phyloP scores from a whole-genome alignment of 2,329 filamentous ascomycete species.

The Colletotrichum abscissum region DNA sequence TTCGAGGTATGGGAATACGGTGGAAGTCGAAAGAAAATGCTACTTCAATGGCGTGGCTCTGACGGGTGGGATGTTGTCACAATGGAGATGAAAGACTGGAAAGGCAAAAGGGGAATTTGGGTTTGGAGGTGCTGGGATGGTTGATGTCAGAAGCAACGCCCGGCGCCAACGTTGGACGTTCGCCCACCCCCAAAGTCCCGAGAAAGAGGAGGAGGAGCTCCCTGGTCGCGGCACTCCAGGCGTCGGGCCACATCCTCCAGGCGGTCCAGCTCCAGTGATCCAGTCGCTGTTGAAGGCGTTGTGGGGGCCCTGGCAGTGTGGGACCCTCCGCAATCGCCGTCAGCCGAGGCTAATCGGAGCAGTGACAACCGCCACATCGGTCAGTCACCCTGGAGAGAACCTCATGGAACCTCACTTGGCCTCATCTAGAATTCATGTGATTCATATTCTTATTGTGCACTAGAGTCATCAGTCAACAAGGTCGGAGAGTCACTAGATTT shows the following conservation, averaged over 20 bases:
- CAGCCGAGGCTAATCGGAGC: constrained; percentile 31
- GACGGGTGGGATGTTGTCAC: neutral
- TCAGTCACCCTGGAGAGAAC: constrained; percentile 8
- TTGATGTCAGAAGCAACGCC: constrained; percentile 27
- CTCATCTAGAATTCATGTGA: neutral
- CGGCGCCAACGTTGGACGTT: neutral
- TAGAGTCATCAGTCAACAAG: neutral
- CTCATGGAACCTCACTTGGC: constrained; percentile 16
- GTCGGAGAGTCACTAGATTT: neutral
- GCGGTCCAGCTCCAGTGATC: constrained; percentile 7
- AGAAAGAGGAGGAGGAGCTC: constrained; percentile 3
- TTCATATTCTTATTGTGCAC: neutral
- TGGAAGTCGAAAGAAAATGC: constrained; percentile 7
- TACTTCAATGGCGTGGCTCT: neutral
- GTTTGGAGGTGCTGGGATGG: constrained; percentile 10
- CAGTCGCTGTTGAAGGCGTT: constrained; percentile 11
- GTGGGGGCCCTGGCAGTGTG: constrained; percentile 16
- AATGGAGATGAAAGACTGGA: constrained; percentile 1
- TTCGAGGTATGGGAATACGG: neutral
- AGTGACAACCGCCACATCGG: constrained; percentile 5
- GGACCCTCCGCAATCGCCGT: constrained; percentile 21
- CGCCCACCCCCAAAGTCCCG: neutral
- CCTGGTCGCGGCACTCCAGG: constrained; percentile 26
- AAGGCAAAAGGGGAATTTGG: neutral
- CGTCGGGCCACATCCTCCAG: neutral